phyloP scores from a whole-genome alignment of 129 eudicot species.

The Tanacetum coccineum region DNA sequence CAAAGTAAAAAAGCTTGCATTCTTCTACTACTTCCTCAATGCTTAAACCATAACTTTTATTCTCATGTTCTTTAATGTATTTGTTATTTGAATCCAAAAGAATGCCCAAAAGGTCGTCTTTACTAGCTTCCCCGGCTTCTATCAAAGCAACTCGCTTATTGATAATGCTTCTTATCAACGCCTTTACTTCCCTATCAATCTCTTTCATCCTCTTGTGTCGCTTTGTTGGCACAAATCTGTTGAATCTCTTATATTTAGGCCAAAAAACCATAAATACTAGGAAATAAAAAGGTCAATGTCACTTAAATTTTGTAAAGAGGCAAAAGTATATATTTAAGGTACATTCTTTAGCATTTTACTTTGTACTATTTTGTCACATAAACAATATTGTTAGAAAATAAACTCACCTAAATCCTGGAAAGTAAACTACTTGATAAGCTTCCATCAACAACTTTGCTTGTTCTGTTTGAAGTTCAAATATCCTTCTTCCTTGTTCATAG shows the following conservation, averaged over 20 bases:
- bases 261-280: too few relatives aligned
- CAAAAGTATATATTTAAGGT: too few relatives aligned
- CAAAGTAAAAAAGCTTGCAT: conserved; percentile 23
- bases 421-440: not conserved
- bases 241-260: not conserved
- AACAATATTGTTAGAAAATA: too few relatives aligned
- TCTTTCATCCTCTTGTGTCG: conserved; percentile 18
- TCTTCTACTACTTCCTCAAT: conserved; percentile 19
- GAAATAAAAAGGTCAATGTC: too few relatives aligned
- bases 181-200: conserved; percentile 1
- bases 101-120: conserved; percentile 19
- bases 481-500: conserved; percentile 16
- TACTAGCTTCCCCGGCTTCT: conserved; percentile 2
- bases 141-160: conserved; percentile 3
- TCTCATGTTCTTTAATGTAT: not conserved
- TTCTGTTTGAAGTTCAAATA: conserved; percentile 15
- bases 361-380: too few relatives aligned
- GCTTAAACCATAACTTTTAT: conserved; percentile 16
- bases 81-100: conserved; percentile 14
- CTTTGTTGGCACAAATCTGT: conserved; percentile 19
- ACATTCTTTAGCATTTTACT: too few relatives aligned
- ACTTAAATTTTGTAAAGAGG: too few relatives aligned
- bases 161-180: conserved; percentile 8
- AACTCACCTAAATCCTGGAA: conserved; percentile 23
- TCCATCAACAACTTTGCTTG: not conserved